Conservation (phyloP, 345 rosid genomes). For the Camelina hispida region DNA sequence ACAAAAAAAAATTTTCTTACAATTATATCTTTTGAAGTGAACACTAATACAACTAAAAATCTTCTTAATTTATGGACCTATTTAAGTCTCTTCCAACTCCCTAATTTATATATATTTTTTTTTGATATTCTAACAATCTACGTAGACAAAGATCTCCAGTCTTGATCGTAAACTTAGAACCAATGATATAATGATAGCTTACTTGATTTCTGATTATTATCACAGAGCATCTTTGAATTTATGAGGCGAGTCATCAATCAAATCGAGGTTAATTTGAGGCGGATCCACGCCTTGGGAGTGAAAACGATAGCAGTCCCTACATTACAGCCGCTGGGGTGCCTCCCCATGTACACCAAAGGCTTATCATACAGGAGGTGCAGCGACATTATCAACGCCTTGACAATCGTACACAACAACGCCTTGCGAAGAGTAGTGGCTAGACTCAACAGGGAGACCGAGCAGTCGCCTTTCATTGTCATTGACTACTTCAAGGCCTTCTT, state of each 20-base stretch:
- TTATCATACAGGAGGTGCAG: neutral
- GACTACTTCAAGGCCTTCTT: conserved; percentile 63
- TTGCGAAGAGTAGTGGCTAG: conserved; percentile 53
- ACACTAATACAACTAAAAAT: too few species aligned
- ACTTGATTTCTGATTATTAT: too few species aligned
- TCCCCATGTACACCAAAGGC: neutral
- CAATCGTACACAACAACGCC: conserved; percentile 52
- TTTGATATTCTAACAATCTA: too few species aligned
- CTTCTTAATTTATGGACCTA: too few species aligned
- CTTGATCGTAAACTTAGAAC: too few species aligned
- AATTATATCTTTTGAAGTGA: too few species aligned
- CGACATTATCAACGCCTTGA: neutral
- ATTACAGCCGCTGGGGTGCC: neutral
- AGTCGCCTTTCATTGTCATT: conserved; percentile 44
- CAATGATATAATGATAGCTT: too few species aligned
- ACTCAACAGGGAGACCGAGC: conserved; percentile 46
- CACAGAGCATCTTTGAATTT: too few species aligned
- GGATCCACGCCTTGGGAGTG: neutral
- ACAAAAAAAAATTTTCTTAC: too few species aligned
- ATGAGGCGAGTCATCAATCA: neutral
- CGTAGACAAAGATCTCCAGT: too few species aligned
- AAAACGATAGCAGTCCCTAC: neutral
- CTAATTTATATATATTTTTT: too few species aligned
- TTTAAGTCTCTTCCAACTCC: too few species aligned
- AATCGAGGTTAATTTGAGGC: neutral